Evolutionary conservation across 2,329 filamentous ascomycete species (phyloP).

Genomic region (Apiospora malaysiana): DNA sequence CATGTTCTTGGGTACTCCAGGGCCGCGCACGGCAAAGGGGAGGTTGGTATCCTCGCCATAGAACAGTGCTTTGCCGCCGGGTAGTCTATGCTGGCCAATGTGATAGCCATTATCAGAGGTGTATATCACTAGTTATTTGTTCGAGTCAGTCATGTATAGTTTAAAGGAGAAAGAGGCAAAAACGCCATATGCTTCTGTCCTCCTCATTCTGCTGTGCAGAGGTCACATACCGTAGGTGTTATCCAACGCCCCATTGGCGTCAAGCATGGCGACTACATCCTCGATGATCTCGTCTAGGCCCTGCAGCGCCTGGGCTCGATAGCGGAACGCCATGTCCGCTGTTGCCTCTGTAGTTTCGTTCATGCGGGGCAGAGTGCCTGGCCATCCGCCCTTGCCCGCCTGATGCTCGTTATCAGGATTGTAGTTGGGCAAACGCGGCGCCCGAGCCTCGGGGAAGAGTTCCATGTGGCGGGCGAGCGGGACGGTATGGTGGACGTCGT

Average conservation of each 20-base stretch:
- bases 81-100: constrained; percentile 63
- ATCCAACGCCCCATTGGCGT: constrained; percentile 44
- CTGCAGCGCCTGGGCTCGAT: constrained; percentile 58
- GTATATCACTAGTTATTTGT: constrained; percentile 50
- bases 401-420: constrained; percentile 56
- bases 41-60: constrained; percentile 67
- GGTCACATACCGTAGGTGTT: constrained; percentile 50
- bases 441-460: constrained; percentile 62
- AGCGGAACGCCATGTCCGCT: constrained; percentile 58
- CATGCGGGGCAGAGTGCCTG: constrained; percentile 42
- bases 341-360: constrained; percentile 49
- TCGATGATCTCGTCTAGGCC: constrained; percentile 62
- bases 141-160: background rate
- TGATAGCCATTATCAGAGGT: constrained; percentile 67
- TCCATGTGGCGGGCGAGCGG: constrained; percentile 64
- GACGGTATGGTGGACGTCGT: constrained; percentile 50
- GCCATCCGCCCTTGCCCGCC: constrained; percentile 25
- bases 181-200: no score
- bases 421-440: constrained; percentile 67
- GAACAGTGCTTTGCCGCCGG: constrained; percentile 61
- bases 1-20: constrained; percentile 50
- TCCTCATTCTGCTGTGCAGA: no score
- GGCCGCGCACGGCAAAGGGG: constrained; percentile 62
- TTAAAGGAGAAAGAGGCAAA: background rate
- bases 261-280: constrained; percentile 49